These are phyloP conservation scores for Pisolithus sp. DNA, from an alignment of 768 basidiomycete genomes.

Conservation along the genomic window DNA sequence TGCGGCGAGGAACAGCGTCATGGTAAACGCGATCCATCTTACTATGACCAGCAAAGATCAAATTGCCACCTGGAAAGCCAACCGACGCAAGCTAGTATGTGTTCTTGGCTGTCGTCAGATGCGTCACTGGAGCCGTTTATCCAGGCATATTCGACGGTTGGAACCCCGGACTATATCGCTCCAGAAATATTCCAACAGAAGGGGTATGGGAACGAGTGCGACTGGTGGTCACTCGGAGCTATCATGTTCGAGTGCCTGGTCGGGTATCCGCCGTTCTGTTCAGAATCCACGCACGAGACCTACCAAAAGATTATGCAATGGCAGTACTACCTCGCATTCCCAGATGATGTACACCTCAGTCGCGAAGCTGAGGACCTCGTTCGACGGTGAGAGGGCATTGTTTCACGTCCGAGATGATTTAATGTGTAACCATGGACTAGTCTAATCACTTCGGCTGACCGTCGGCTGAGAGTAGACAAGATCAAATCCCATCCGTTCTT, in stretches of 20 bases:
- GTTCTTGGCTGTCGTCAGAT: constrained; percentile 1
- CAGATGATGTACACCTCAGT: constrained; percentile 91
- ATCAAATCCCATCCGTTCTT: constrained; percentile 92
- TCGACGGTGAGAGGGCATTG: constrained; percentile 46
- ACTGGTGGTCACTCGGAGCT: constrained; percentile 99
- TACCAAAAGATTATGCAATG: constrained; percentile 98
- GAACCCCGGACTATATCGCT: constrained; percentile 95
- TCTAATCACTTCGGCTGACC: constrained; percentile 79
- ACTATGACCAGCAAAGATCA: constrained; percentile 91
- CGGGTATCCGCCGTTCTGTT: constrained; percentile 96
- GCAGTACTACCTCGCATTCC: constrained; percentile 79
- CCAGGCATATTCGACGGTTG: constrained; percentile 96
- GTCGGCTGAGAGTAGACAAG: constrained; percentile 73
- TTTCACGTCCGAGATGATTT: not conserved
- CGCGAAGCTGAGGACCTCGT: constrained; percentile 88
- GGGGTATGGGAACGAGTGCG: constrained; percentile 98
- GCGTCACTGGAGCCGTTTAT: not conserved
- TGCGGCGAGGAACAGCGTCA: constrained; percentile 82
- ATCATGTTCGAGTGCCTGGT: constrained; percentile 99
- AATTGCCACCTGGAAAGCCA: constrained; percentile 99
- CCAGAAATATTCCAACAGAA: constrained; percentile 95
- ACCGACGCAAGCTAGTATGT: constrained; percentile 84
- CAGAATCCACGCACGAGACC: constrained; percentile 92
- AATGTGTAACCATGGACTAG: constrained; percentile 30
- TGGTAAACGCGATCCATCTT: constrained; percentile 94